Base-by-base conservation (phyloP, 2,329 filamentous ascomycete genomes). In the Beauveria asiatica region DNA sequence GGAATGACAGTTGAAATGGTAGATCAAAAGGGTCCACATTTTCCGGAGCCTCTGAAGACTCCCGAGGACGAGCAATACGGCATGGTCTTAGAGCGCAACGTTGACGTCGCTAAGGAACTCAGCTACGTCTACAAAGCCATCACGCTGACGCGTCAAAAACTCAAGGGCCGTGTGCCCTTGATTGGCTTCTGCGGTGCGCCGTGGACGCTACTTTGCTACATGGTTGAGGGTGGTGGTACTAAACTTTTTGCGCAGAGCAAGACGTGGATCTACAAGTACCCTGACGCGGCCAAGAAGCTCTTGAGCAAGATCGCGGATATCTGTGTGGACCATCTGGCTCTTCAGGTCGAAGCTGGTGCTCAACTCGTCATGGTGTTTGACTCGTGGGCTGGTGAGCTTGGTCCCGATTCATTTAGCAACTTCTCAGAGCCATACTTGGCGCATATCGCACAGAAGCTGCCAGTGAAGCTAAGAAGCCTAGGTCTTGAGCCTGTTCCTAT, bases 1-100 rank as follows among this genome's bases (percentile, higher is more conserved):
- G 94, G 94, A 1, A 99, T 99, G 94, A 81, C 82, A n/a, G 94
- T 99, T 30, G 89, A 97, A 74, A 99, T 99, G 94, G 82, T 97
- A 11, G 92, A 97, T 74, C 95, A 94, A 77, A 95, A 96, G 74
- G 94, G 94, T 0, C 94, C 94, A 11, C 90, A 95, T 72, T 99
- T 99, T 73, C 94, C 94, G 0, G 78, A 88, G 51, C 94, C 94
- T 16, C 80, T 99, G 62, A 80, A 83, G 70, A 85, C 83, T 44
- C 93, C 94, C 3, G 81, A 87, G 56, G 92, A 97, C 71, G 83
- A 82, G 64, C 92, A 97, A 75, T 97, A 95, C 76, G 79, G 79
- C 65, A 79, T 88, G 70, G 81, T 97, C 62, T 80, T 97, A 75
- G 79, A 82, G 66, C 85, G 87, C 69, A 69, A 90, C 13, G 91